Evolutionary conservation across 2,329 filamentous ascomycete genomes (phyloP).

Genomic region (Penicillium brevicompactum): DNA sequence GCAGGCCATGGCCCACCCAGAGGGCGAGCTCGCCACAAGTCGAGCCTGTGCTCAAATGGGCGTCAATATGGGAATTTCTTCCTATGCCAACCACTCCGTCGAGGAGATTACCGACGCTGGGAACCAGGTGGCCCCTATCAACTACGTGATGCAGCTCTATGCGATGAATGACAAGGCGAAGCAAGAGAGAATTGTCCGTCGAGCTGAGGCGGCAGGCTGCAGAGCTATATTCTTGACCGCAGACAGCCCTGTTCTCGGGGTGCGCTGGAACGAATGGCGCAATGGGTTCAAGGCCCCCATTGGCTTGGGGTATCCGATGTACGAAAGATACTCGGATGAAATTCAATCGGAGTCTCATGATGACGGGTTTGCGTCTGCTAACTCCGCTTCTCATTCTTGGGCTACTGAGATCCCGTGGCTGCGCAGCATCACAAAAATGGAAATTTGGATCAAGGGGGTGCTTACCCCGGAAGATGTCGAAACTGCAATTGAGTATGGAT

Average conservation of each 20-base stretch:
- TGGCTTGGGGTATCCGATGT: constrained; percentile 44
- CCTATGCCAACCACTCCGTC: constrained; percentile 48
- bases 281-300: constrained; percentile 53
- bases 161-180: constrained; percentile 27
- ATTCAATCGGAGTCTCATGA: constrained; percentile 26
- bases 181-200: constrained; percentile 28
- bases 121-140: constrained; percentile 19
- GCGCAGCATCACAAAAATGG: constrained; percentile 50
- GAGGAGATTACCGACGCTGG: constrained; percentile 48
- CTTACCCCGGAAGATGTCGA: constrained; percentile 39
- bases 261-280: constrained; percentile 55
- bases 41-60: constrained; percentile 47
- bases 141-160: constrained; percentile 31
- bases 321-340: constrained; percentile 25
- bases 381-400: constrained; percentile 44
- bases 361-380: constrained; percentile 24
- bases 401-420: constrained; percentile 53
- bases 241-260: constrained; percentile 57
- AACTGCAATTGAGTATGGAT: constrained; percentile 37
- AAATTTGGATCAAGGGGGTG: constrained; percentile 39
- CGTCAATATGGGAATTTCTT: constrained; percentile 53
- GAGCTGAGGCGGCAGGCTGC: constrained; percentile 38
- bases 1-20: constrained; percentile 55
- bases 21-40: constrained; percentile 55
- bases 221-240: constrained; percentile 58